Base-by-base conservation (phyloP, 805 yeast species). In the Metschnikowia cubensis region DNA sequence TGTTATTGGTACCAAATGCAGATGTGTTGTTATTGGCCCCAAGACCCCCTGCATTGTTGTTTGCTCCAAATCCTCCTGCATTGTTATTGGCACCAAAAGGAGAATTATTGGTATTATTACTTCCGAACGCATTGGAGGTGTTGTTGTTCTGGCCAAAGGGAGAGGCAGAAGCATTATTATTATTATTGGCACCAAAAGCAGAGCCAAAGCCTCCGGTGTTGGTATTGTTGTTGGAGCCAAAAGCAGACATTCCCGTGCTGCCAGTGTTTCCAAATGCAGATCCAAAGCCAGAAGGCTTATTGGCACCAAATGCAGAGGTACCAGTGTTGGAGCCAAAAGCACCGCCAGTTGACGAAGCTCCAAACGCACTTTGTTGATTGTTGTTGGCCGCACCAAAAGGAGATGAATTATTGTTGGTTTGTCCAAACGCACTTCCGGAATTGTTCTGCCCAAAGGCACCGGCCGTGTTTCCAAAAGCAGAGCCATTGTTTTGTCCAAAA, bases 101-200 rank as follows among this genome's bases (percentile, higher is more conserved):
- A n/a, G 52, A 45, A 38, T 45, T 59, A 33, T 56, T 56, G 35
- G 63, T 59, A 38, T 57, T 66, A 42, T 58, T 36, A 15, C 14
- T 66, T 52, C 77, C 69, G 63, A 74, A 59, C 18, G 64, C 60
- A 47, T 66, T 52, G 44, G 59, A 55, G 34, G 38, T 41, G 32
- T 52, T 53, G 40, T 51, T 53, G 35, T 41, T 41, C 32, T 42
- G 52, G n/a, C 59, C 59, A 35, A 55, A 55, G 15, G 52, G 48
- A 3, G 54, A 53, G 25, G 45, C 47, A 11, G 44, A 36, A 29
- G 45, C 17, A 45, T 47, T 50, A 42, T 48, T 53, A 42, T 48
- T 53, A 36, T 36, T 36, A 43, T 42, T 50, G 13, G 53, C 49
- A 6, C 59, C 60, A 36, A 57, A 55, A 4, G 49, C 51, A 15